Conservation (phyloP, 805 yeast species). For the Cyberlindnera galapagoensis region DNA sequence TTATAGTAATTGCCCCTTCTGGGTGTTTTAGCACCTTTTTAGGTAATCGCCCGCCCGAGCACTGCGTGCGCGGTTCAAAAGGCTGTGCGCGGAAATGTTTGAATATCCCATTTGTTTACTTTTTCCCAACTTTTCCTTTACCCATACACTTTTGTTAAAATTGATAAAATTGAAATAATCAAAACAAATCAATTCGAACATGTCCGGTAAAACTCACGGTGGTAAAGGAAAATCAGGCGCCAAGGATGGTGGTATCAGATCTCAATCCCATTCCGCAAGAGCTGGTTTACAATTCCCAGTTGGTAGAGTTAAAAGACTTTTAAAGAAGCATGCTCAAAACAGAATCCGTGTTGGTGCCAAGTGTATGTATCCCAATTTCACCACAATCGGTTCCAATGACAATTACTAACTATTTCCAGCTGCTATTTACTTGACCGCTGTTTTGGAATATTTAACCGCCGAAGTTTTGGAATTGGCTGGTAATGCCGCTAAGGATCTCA, state of each 20-base stretch:
- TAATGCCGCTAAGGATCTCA: constrained; percentile 94
- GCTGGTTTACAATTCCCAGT: constrained; percentile 97
- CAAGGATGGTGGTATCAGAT: constrained; percentile 52
- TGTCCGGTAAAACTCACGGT: constrained; percentile 96
- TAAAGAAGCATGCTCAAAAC: constrained; percentile 86
- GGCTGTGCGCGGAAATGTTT: constrained; percentile 10
- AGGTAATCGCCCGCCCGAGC: background rate
- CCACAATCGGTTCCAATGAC: too few relatives aligned
- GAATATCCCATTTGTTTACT: constrained; percentile 13
- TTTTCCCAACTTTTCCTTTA: constrained; percentile 5
- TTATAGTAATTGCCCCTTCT: too few relatives aligned
- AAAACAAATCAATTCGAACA: constrained; percentile 22
- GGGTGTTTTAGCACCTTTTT: background rate
- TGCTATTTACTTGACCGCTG: constrained; percentile 94
- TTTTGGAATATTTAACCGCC: constrained; percentile 91
- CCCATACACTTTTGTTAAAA: constrained; percentile 1
- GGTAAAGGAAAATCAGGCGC: constrained; percentile 95
- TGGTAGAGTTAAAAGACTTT: constrained; percentile 96
- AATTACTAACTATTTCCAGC: constrained; percentile 31
- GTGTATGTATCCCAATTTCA: constrained; percentile 26
- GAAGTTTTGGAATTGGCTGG: constrained; percentile 97
- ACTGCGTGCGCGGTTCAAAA: constrained; percentile 1
- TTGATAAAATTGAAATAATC: background rate
- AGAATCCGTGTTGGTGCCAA: constrained; percentile 76
- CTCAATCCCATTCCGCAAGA: constrained; percentile 88